Base-by-base conservation (phyloP, 2,329 filamentous ascomycete species). In the Chaetothyriales sp. region DNA sequence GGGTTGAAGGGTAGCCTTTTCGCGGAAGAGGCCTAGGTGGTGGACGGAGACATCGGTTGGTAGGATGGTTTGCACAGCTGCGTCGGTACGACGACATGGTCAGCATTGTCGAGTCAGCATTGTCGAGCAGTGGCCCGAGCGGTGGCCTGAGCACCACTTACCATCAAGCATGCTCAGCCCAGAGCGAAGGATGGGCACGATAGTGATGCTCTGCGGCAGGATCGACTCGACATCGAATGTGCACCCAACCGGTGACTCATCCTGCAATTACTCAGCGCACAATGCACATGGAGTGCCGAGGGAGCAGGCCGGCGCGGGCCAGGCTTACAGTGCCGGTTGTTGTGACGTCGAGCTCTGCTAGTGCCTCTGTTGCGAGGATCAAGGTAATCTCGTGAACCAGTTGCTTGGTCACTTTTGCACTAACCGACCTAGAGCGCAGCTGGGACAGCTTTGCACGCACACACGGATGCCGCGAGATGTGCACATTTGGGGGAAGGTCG, bases 1-100 rank as follows among this genome's bases (percentile, higher is more conserved):
- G 2, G 89, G 88, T 63, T 88, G 81, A 52, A 95, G 82, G 45
- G 86, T 90, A 52, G 81, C 80, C 54, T 85, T 87, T 67, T 95
- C 89, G 64, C 89, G 87, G 76, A 90, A 97, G 64, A 97, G 83
- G 59, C 92, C 90, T 6, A 97, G 83, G 67, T 97, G 90, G 72
- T 97, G 89, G 58, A 95, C 80, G 5, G 89, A 83, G 29, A 90
- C 85, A 13, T 87, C 78, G 40, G 69, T 66, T 18, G 90, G 89
- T 54, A 97, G 86, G 62, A 97, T 77, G 25, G 82, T 82, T 71
- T 90, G 83, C 44, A 95, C 73, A 22, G 88, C 85, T 85, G 61
- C 18, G 13, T 25, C 29, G 43, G 49, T 45, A 58, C 33, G 13
- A 58, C 33, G 13, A 40, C 51, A 51, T 15, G 54, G 22, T 25